Evolutionary conservation across 2,329 filamentous ascomycete genomes (phyloP).

Genomic region (Cadophora gregata): DNA sequence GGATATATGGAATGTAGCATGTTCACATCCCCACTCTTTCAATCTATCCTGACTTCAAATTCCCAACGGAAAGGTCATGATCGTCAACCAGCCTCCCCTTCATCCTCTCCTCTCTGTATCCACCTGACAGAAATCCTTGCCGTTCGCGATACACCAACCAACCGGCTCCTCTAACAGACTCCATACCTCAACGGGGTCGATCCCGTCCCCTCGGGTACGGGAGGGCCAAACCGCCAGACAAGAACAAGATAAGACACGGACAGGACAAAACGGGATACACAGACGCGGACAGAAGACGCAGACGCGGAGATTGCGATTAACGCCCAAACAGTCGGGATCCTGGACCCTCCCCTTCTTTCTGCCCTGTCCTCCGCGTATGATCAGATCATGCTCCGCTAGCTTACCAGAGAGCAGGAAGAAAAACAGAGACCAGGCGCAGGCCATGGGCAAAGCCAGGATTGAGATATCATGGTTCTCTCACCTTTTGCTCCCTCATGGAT

Average conservation of each 20-base stretch:
- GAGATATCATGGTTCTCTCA: neutral
- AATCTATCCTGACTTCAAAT: slow-evolving; percentile 6
- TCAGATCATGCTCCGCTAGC: slow-evolving; percentile 1
- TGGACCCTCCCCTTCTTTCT: neutral
- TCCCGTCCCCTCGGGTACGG: slow-evolving; percentile 17
- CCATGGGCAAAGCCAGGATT: neutral
- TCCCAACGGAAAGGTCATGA: slow-evolving; percentile 18
- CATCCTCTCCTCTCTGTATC: neutral
- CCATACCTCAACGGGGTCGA: slow-evolving; percentile 15
- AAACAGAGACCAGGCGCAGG: neutral
- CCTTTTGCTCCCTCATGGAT: neutral
- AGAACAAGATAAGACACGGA: neutral
- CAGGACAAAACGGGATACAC: too few species aligned
- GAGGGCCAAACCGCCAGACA: neutral
- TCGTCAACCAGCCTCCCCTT: slow-evolving; percentile 14
- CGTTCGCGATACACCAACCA: neutral
- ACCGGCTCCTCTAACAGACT: neutral
- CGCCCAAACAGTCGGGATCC: slow-evolving; percentile 8
- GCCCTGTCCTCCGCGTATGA: neutral
- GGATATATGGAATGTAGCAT: neutral
- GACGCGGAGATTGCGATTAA: slow-evolving; percentile 14
- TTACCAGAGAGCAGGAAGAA: neutral
- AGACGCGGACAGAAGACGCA: neutral
- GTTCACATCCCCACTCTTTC: neutral
- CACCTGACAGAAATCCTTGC: neutral